Base-by-base conservation (phyloP, 768 basidiomycete species). In the Amanita rimosa region DNA sequence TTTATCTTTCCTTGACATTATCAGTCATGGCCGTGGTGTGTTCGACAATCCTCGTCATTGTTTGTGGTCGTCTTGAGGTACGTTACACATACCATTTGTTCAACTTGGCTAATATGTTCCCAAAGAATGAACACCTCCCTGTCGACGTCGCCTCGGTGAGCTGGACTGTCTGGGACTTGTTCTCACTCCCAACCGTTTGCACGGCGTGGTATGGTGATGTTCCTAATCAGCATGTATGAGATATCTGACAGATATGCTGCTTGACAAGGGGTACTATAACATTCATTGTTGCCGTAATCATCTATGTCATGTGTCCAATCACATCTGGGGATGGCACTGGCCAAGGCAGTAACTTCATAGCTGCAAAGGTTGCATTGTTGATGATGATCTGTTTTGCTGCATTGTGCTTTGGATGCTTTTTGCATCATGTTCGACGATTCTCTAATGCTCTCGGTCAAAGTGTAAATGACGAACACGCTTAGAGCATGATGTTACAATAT, bases 21-120 rank as follows among this genome's bases (percentile, higher is more conserved):
- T 40, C 48, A 19, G 14, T 27, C 33, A 42, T 42, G 31, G 39
- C 31, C 14, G 8, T 49, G 31, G n/a, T 35, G 3, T 24, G 21
- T 19, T 49, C 48, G 7, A 49, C 38, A 3, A 39, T 42, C 16
- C 39, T 49, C 27, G 42, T 49, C 37, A 33, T 49, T 19, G 29
- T 21, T n/a, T n/a, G n/a, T n/a, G n/a, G n/a, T n/a, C n/a, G 17
- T 16, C 6, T 8, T 17, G 10, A 21, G 39, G 47, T 41, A 5
- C 19, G 40, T 35, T 13, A 29, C 27, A 29, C 10, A 10, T 9
- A 16, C 17, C 29, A 14, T 2, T 21, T 26, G 16, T 14, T 48
- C 14, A 10, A n/a, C 2, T 40, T 11, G 1, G 9, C 11, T 9
- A 16, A 34, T 3, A 34, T 33, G 17, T 3, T 26, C 11, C 16